These are phyloP conservation scores for Pseudonitzschia multiseries DNA, from an alignment of 108 stramenopile genomes.

Conservation along the genomic window DNA sequence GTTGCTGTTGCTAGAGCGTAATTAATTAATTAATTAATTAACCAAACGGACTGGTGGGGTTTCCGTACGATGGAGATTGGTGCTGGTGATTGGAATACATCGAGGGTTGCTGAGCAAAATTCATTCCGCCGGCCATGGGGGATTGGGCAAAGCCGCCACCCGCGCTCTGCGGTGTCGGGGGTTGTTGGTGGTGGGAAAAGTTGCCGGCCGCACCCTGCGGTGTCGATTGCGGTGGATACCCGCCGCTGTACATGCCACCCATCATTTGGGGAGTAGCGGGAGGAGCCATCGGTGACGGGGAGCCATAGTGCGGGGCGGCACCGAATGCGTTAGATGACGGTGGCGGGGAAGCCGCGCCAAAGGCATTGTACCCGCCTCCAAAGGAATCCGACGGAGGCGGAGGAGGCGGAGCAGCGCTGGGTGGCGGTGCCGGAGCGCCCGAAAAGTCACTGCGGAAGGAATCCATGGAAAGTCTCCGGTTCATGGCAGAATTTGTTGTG, in stretches of 20 bases:
- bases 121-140: slow-evolving; percentile 9
- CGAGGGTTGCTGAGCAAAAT: slow-evolving; percentile 9
- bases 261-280: not conserved
- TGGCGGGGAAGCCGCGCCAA: slow-evolving; percentile 14
- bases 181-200: not conserved
- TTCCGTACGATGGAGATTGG: not conserved
- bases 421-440: slow-evolving; percentile 31
- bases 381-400: slow-evolving; percentile 13
- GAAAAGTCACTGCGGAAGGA: slow-evolving; percentile 13
- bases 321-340: slow-evolving; percentile 7
- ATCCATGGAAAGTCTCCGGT: slow-evolving; percentile 21
- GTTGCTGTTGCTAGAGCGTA: too few relatives aligned
- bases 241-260: not conserved
- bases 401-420: slow-evolving; percentile 30
- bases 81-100: not conserved
- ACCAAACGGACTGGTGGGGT: not conserved
- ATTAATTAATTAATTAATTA: not conserved
- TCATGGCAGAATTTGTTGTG: slow-evolving; percentile 8
- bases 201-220: not conserved
- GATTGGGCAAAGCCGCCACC: not conserved
- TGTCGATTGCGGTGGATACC: not conserved
- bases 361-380: slow-evolving; percentile 11
- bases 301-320: not conserved
- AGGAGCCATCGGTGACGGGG: slow-evolving; percentile 16
- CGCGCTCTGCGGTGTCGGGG: not conserved